Percentiles rank a stretch among this genome's conserved stretches.
These are phyloP conservation scores for Brassica cretica DNA, from an alignment of 345 rosid species.

Conservation along the genomic window DNA sequence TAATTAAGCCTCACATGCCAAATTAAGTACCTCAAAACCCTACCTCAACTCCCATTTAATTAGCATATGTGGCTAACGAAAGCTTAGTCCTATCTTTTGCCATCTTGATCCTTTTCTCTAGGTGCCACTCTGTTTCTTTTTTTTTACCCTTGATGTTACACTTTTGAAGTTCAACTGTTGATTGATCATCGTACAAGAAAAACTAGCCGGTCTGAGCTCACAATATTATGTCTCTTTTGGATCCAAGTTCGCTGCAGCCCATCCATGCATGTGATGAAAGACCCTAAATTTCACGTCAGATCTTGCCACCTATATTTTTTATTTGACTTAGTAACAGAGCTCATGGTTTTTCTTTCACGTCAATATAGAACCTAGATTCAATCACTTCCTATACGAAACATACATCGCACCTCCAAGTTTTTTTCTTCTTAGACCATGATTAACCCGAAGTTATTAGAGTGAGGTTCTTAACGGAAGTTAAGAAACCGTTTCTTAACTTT, in stretches of 20 bases:
- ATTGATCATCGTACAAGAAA: conserved; percentile 35
- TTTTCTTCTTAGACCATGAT: too few species aligned
- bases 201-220: conserved; percentile 20
- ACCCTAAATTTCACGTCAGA: conserved; percentile 39
- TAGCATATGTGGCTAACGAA: conserved; percentile 11
- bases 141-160: background rate
- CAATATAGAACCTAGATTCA: conserved; percentile 1
- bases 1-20: conserved; percentile 26
- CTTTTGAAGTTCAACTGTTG: conserved; percentile 21
- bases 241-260: conserved; percentile 27
- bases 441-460: too few species aligned
- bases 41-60: conserved; percentile 13
- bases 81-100: conserved; percentile 16
- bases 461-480: too few species aligned
- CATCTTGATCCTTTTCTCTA: conserved; percentile 30
- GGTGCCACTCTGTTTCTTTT: conserved; percentile 30
- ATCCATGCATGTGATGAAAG: conserved; percentile 41
- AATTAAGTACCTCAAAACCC: conserved; percentile 34
- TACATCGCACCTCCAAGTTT: background rate
- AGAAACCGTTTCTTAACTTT: too few species aligned
- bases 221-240: conserved; percentile 21
- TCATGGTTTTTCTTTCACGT: conserved; percentile 35
- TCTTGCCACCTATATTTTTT: conserved; percentile 31
- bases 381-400: conserved; percentile 11
- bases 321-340: conserved; percentile 24